Percentiles rank a stretch among this genome's conserved stretches.
phyloP scores from a whole-genome alignment of 495 filamentous ascomycete species.

The Talaromyces thailandensis region DNA sequence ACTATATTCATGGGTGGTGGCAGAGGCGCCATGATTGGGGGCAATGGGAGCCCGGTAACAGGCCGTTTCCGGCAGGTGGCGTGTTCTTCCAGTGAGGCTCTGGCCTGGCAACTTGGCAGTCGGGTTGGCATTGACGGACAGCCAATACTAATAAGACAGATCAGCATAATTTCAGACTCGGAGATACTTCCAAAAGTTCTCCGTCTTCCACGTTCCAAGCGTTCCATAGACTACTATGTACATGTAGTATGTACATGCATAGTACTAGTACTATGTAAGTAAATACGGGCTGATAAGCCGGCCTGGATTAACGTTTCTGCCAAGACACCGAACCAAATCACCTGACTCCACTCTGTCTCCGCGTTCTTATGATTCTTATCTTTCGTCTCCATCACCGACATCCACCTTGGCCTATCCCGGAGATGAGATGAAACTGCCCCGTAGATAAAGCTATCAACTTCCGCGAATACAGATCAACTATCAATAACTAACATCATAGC shows the following conservation, averaged over 20 bases:
- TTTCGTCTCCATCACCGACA: neutral
- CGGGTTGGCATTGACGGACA: neutral
- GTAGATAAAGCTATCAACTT: neutral
- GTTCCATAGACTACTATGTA: neutral
- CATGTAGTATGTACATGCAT: too few species aligned
- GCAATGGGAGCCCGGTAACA: neutral
- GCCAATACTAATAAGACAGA: neutral
- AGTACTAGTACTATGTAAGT: too few species aligned
- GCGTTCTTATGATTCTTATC: neutral
- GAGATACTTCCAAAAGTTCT: neutral
- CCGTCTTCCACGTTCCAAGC: neutral
- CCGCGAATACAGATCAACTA: neutral
- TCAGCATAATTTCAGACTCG: neutral
- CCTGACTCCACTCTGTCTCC: neutral
- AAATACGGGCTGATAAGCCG: neutral
- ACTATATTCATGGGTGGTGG: neutral
- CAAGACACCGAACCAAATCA: neutral
- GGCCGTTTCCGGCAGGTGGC: neutral
- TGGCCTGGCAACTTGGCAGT: neutral
- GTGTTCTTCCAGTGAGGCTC: neutral
- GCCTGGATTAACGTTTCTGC: neutral
- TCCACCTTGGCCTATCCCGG: neutral
- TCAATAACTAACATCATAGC: neutral
- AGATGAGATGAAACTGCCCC: neutral
- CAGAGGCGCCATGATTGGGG: neutral